Evolutionary conservation across 768 basidiomycete genomes (phyloP), one percentile per base, ranked within the genome.

Genomic region (Butyriboletus loyo): DNA sequence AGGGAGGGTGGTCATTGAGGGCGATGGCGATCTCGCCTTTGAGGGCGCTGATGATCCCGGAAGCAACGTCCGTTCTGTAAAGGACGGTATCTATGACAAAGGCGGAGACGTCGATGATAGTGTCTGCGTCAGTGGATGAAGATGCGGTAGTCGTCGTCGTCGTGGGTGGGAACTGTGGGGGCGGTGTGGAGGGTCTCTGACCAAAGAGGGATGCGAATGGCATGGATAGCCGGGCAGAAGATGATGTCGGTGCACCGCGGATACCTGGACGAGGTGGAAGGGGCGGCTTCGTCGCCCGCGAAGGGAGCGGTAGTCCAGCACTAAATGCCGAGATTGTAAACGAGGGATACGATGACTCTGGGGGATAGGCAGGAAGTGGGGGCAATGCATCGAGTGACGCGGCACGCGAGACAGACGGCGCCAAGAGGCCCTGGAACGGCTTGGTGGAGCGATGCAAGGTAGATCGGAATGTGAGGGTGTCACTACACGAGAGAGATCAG

Each of bases 201-300:
- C 84, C 87, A 59, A 91, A 92, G n/a, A 94, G 76, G 2, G 86
- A 86, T 0, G 89, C 86, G 59, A 94, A 93, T 0, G 90, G 85
- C 60, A 87, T 87, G 25, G 79, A 68, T 11, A 91, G 75, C 1
- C 88, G 77, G 0, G 82, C 75, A 0, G 69, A 50, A 2, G 67
- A 54, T 0, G 74, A 43, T 21, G 63, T 4, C 19, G 56, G 39
- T 14, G 59, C 24, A 1, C 61, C 35, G 9, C 63, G 57, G 2
- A 44, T n/a, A 15, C 59, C 52, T n/a, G 66, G 63, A 10, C 72
- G 75, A 38, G 70, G 75, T 11, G 72, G 78, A 27, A 75, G 67
- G 0, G 78, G 79, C 17, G 81, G 84, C 50, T 82, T 83, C n/a
- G 72, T 72, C 19, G 75, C 62, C 30, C 66, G 68, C 0, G 61